Base-by-base conservation (phyloP, 768 basidiomycete genomes). In the Mycena indigotica region DNA sequence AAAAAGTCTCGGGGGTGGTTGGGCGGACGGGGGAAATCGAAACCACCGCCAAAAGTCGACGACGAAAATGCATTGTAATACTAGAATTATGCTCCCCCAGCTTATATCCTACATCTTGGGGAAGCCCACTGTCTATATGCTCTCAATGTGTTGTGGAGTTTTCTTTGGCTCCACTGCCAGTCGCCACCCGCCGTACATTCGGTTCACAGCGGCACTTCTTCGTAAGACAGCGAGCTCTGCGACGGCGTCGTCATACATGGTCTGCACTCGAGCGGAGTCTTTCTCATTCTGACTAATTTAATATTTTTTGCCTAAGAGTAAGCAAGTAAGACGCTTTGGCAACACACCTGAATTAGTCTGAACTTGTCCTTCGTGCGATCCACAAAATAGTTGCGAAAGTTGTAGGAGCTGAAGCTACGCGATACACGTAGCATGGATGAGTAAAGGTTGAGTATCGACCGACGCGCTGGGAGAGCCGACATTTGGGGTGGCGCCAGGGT, bases 351-450 rank as follows among this genome's bases (percentile, higher is more conserved):
- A 21, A 93, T 84, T 19, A 75, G 69, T 15, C 84, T 77, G 77
- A 96, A 97, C 4, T 80, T 83, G 28, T 83, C 81, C 69, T 84
- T 83, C 4, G 95, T 89, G 35, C 86, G 78, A 15, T 76, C 75
- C 23, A 89, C 62, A 70, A 95, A 97, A 72, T 96, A 97, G 55
- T 87, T 79, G 28, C 93, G 83, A 73, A 96, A 98, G 76, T 98
- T 98, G 78, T 98, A 98, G 16, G 94, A 94, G 68, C 88, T 87
- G 77, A 97, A 98, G 19, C 87, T 83, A 61, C 81, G 83, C 26
- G 94, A 87, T 12, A 91, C 82, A 63, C 88, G 84, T 53, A 95
- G 82, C 63, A 84, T 88, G 16, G 85, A 77, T 23, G 84, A 72
- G 71, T 97, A 95, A 13, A 98, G 84, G 51, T 79, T 79, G 26